These are phyloP conservation scores for Lepiota subincarnata DNA, from an alignment of 768 basidiomycete genomes.

Conservation along the genomic window DNA sequence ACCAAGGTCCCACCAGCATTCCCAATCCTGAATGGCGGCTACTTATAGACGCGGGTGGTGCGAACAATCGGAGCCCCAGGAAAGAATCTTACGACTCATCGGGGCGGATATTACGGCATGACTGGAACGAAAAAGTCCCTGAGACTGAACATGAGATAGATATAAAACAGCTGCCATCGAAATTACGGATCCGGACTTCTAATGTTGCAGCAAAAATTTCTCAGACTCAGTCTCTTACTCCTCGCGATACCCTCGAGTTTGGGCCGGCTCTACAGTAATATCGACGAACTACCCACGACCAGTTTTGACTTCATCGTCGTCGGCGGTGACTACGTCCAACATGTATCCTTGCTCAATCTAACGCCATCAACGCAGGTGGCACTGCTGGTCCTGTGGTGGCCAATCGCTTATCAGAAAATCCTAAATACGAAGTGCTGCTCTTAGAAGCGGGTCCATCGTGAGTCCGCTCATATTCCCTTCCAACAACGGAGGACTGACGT, in stretches of 20 bases:
- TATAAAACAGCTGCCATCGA: neutral
- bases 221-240: neutral
- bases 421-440: constrained; percentile 41
- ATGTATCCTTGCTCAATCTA: neutral
- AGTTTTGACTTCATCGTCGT: constrained; percentile 17
- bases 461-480: neutral
- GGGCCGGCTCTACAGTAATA: neutral
- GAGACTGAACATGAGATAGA: neutral
- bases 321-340: constrained; percentile 21
- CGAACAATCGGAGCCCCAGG: no score
- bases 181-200: neutral
- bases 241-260: neutral
- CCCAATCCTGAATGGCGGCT: no score
- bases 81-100: no score
- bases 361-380: constrained; percentile 26
- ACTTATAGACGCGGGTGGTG: no score
- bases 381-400: constrained; percentile 56
- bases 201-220: neutral
- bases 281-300: neutral
- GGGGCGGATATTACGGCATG: no score
- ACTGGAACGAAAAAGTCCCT: no score
- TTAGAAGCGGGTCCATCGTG: constrained; percentile 58
- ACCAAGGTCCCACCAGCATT: no score
- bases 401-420: constrained; percentile 47
- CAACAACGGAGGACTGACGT: neutral